These are phyloP conservation scores for Globisporangium viniferum DNA, from an alignment of 352 stramenopile genomes.

Conservation along the genomic window DNA sequence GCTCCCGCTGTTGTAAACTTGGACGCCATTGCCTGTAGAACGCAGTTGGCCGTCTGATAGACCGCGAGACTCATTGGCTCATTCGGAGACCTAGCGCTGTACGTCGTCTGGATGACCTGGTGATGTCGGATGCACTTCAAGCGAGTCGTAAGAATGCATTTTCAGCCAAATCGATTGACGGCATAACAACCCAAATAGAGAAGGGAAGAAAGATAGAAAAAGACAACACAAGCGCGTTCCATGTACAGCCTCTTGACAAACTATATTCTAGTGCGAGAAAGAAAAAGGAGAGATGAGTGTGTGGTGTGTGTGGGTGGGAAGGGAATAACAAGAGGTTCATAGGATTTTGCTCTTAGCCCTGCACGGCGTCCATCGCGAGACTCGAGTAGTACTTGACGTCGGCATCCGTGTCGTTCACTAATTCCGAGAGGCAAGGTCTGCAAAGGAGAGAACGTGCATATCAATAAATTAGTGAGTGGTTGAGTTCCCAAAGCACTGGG, in stretches of 20 bases:
- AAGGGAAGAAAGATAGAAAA: constrained; percentile 9
- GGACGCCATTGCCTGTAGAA: background rate
- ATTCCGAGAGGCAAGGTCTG: constrained; percentile 71
- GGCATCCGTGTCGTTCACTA: constrained; percentile 75
- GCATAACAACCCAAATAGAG: constrained; percentile 6
- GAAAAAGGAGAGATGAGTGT: constrained; percentile 7
- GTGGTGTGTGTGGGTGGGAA: background rate
- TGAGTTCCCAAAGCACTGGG: background rate
- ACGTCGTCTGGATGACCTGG: constrained; percentile 1
- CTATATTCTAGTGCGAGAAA: constrained; percentile 24
- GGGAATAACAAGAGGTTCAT: constrained; percentile 20
- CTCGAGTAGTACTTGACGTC: constrained; percentile 89
- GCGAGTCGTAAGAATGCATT: background rate
- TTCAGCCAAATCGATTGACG: background rate
- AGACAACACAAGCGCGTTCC: background rate
- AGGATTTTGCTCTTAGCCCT: constrained; percentile 36
- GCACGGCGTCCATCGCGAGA: constrained; percentile 71
- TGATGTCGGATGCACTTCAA: background rate
- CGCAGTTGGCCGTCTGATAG: background rate
- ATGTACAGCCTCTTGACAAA: constrained; percentile 17
- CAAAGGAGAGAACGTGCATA: background rate
- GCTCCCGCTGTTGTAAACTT: constrained; percentile 38
- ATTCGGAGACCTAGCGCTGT: background rate
- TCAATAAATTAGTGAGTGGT: background rate
- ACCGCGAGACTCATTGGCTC: background rate